phyloP scores from a whole-genome alignment of 225 moss, liverwort and hornwort genomes.

The Sphagnum tenellum region DNA sequence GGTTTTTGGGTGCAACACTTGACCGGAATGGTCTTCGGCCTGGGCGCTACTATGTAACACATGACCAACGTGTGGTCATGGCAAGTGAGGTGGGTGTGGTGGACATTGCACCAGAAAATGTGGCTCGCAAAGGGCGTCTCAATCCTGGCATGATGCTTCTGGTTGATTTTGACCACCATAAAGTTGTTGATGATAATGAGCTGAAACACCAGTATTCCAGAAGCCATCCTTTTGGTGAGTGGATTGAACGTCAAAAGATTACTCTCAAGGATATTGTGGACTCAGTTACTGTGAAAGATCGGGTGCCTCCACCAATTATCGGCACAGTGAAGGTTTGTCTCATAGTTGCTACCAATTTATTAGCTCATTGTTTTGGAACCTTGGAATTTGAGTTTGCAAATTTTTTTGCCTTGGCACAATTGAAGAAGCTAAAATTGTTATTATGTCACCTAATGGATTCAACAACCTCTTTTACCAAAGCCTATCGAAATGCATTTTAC shows the following conservation, averaged over 20 bases:
- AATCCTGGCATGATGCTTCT: conserved; percentile 83
- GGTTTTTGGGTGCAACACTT: conserved; percentile 58
- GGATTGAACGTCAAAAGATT: conserved; percentile 63
- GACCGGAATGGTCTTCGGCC: conserved; percentile 80
- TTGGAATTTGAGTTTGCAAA: no score
- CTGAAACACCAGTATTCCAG: conserved; percentile 57
- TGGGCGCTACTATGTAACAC: conserved; percentile 68
- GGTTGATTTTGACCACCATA: conserved; percentile 73
- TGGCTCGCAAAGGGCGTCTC: conserved; percentile 64
- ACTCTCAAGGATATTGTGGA: conserved; percentile 48
- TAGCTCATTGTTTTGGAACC: no score
- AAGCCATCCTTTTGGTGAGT: conserved; percentile 51
- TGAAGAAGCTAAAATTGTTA: no score
- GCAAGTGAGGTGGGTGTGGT: conserved; percentile 86
- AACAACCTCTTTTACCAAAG: no score
- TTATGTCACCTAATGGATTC: no score
- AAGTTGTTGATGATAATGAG: conserved; percentile 64
- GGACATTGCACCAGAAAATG: conserved; percentile 53
- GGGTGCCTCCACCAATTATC: conserved; percentile 31
- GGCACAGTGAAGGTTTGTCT: conserved; percentile 38
- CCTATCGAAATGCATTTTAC: no score
- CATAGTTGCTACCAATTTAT: no score
- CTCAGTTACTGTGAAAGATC: conserved; percentile 36
- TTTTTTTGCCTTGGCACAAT: no score
- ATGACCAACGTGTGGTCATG: conserved; percentile 66